Percentiles rank a stretch among this genome's conserved stretches.
Evolutionary conservation across 371 early-diverging fungal species (phyloP).

Genomic region (Apophysomyces sp.): DNA sequence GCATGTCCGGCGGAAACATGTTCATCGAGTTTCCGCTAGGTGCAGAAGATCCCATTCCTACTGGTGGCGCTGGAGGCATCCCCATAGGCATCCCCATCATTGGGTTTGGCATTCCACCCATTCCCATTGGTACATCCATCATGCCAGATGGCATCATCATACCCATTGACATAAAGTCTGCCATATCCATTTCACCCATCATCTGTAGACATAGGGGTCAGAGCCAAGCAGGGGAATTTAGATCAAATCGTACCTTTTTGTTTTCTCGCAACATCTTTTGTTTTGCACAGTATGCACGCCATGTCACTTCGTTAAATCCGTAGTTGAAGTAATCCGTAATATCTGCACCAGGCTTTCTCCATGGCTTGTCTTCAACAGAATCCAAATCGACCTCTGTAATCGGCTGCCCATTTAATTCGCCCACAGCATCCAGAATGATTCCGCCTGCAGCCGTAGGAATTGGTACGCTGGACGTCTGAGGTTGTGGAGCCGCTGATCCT

Average conservation of each 20-base stretch:
- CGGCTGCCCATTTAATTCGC: slow-evolving; percentile 74
- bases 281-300: slow-evolving; percentile 90
- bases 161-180: slow-evolving; percentile 48
- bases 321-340: slow-evolving; percentile 99
- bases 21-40: not conserved
- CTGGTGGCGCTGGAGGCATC: slow-evolving; percentile 10
- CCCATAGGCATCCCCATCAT: slow-evolving; percentile 29
- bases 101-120: slow-evolving; percentile 20
- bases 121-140: slow-evolving; percentile 63
- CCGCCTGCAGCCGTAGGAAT: slow-evolving; percentile 37
- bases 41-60: not conserved
- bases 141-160: slow-evolving; percentile 87
- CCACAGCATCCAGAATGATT: slow-evolving; percentile 73
- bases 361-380: slow-evolving; percentile 90
- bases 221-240: not conserved
- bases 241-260: slow-evolving; percentile 29
- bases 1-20: not conserved
- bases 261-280: slow-evolving; percentile 83
- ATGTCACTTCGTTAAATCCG: slow-evolving; percentile 95
- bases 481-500: slow-evolving; percentile 16
- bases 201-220: slow-evolving; percentile 11
- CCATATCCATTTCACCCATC: slow-evolving; percentile 45
- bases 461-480: slow-evolving; percentile 13
- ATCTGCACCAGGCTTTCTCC: slow-evolving; percentile 97
- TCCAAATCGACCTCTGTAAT: slow-evolving; percentile 91